phyloP scores from a whole-genome alignment of 176 grass and related monocot genomes.

The Avena atlantica region DNA sequence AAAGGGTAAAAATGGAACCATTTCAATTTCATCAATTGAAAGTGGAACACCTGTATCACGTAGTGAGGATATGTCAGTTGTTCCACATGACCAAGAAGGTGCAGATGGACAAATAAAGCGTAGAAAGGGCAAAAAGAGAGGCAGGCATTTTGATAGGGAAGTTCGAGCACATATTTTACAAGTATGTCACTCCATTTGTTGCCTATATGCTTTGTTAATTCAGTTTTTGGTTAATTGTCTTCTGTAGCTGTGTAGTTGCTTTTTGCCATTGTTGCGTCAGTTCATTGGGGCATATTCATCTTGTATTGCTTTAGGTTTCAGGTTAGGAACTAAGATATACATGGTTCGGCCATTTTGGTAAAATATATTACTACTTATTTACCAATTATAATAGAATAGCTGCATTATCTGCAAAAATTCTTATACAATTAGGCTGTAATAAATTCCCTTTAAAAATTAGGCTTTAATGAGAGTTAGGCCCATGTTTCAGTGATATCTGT shows the following conservation, averaged over 20 bases:
- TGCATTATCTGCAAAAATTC: background rate
- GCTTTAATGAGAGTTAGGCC: slow-evolving; percentile 3
- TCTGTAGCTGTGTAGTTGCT: background rate
- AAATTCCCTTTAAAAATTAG: background rate
- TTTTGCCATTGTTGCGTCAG: slow-evolving; percentile 26
- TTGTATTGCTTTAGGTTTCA: slow-evolving; percentile 4
- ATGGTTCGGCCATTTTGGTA: slow-evolving; percentile 2
- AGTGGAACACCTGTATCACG: slow-evolving; percentile 21
- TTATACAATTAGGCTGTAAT: background rate
- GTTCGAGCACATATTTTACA: slow-evolving; percentile 80
- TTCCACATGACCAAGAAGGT: slow-evolving; percentile 48
- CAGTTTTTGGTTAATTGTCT: slow-evolving; percentile 20
- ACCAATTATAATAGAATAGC: slow-evolving; percentile 13
- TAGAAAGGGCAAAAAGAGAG: slow-evolving; percentile 76
- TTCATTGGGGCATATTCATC: background rate
- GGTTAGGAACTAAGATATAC: background rate
- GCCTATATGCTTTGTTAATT: slow-evolving; percentile 30
- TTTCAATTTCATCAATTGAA: slow-evolving; percentile 48
- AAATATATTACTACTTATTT: background rate
- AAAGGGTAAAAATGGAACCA: slow-evolving; percentile 33
- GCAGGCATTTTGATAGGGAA: slow-evolving; percentile 90
- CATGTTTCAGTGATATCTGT: background rate
- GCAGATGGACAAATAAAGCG: slow-evolving; percentile 40
- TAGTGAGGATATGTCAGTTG: slow-evolving; percentile 46
- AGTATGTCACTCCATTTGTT: slow-evolving; percentile 40